Conservation (phyloP, 2,329 filamentous ascomycete genomes). For the Aspergillus versicolor region DNA sequence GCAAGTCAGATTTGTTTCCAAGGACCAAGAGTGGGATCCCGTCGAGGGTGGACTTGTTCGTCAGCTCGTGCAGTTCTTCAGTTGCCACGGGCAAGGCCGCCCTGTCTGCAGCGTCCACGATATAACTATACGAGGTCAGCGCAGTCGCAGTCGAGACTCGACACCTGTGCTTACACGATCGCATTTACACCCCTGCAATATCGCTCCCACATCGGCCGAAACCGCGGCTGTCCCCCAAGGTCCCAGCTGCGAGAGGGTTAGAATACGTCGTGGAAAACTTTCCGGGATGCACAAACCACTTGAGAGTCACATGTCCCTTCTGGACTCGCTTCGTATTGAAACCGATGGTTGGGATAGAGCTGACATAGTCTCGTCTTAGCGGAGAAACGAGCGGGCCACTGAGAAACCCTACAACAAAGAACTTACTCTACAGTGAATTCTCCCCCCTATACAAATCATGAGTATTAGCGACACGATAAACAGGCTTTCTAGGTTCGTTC, state of each 20-base stretch:
- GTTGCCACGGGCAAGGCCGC: conserved; percentile 78
- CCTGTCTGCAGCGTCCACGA: conserved; percentile 91
- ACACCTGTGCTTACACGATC: conserved; percentile 65
- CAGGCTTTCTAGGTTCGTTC: conserved; percentile 11
- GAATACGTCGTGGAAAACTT: conserved; percentile 11
- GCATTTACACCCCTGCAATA: conserved; percentile 97
- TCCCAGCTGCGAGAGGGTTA: conserved; percentile 67
- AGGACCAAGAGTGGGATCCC: conserved; percentile 92
- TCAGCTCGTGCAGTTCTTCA: conserved; percentile 86
- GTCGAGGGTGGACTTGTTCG: conserved; percentile 78
- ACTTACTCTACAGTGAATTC: conserved; percentile 99
- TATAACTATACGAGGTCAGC: conserved; percentile 61
- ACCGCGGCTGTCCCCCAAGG: conserved; percentile 92
- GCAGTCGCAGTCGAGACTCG: neutral
- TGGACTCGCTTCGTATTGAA: conserved; percentile 99
- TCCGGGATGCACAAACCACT: conserved; percentile 63
- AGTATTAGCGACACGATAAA: conserved; percentile 18
- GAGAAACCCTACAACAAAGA: conserved; percentile 13
- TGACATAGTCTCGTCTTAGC: conserved; percentile 44
- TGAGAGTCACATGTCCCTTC: conserved; percentile 95
- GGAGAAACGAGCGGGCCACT: conserved; percentile 5
- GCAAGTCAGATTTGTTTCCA: conserved; percentile 95
- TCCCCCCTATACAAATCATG: conserved; percentile 67
- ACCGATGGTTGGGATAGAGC: conserved; percentile 95
- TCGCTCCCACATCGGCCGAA: conserved; percentile 98